A percentile compares a stretch with the other conserved stretches of the same genome.
Evolutionary conservation across 2,329 filamentous ascomycete genomes (phyloP).

Genomic region (Fusarium mangiferae): DNA sequence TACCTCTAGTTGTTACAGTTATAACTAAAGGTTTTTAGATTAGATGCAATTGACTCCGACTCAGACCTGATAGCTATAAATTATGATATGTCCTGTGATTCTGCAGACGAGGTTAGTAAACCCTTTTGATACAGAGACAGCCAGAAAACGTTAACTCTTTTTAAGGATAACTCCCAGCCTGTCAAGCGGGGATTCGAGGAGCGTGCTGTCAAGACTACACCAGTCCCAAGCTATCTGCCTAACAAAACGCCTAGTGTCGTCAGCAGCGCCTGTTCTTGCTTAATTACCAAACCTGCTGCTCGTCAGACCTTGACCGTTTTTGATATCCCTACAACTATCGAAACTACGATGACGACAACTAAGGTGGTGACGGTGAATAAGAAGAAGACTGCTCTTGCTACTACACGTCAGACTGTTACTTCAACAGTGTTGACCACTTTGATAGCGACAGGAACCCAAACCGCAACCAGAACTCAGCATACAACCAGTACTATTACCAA

Average conservation of each 20-base stretch:
- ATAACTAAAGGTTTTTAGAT: background rate
- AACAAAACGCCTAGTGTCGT: background rate
- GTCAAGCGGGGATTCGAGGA: background rate
- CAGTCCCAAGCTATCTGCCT: background rate
- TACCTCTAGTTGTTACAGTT: too few relatives aligned
- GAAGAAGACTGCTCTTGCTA: background rate
- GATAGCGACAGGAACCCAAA: background rate
- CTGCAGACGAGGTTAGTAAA: background rate
- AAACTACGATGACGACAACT: background rate
- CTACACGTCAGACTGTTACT: background rate
- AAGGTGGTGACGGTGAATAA: background rate
- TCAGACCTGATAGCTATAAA: background rate
- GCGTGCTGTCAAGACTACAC: background rate
- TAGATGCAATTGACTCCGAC: background rate
- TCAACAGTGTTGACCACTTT: background rate
- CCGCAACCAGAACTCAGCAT: background rate
- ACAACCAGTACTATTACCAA: background rate
- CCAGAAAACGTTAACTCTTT: background rate
- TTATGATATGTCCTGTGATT: background rate
- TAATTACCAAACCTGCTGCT: background rate
- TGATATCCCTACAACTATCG: background rate
- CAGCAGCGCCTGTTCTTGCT: background rate
- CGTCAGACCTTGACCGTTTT: background rate
- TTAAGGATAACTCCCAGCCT: background rate
- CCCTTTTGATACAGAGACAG: background rate